These are phyloP conservation scores for Termitomyces sp. DNA, from an alignment of 768 basidiomycete species.

Conservation along the genomic window DNA sequence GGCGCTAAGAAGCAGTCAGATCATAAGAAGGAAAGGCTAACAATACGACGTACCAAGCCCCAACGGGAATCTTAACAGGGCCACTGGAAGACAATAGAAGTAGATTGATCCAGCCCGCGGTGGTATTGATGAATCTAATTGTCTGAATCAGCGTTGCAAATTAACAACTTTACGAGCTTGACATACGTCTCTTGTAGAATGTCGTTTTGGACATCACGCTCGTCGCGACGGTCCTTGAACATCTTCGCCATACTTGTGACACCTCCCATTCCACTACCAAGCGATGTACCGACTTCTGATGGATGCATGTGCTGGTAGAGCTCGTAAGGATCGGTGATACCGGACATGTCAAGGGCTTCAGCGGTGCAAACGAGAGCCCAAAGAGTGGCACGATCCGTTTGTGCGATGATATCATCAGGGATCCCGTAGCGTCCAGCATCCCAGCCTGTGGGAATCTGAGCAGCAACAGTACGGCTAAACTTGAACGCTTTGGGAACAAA, in stretches of 20 bases:
- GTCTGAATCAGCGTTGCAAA: constrained; percentile 2
- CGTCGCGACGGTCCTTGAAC: constrained; percentile 99
- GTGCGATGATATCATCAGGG: constrained; percentile 91
- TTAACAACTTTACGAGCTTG: background rate
- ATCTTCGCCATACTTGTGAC: constrained; percentile 86
- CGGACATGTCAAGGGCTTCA: constrained; percentile 94
- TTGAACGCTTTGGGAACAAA: constrained; percentile 92
- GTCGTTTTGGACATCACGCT: constrained; percentile 97
- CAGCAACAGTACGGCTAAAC: constrained; percentile 92
- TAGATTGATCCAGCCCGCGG: constrained; percentile 96
- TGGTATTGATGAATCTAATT: constrained; percentile 94
- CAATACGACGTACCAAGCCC: constrained; percentile 71
- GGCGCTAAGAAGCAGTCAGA: constrained; percentile 44
- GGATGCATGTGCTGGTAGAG: constrained; percentile 96
- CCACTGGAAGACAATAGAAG: constrained; percentile 93
- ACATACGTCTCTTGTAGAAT: constrained; percentile 96
- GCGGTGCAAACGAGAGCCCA: constrained; percentile 95
- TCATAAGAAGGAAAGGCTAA: constrained; percentile 3
- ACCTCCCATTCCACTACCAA: constrained; percentile 99
- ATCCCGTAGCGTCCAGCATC: constrained; percentile 94
- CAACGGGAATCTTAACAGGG: constrained; percentile 98
- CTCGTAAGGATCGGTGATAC: constrained; percentile 97
- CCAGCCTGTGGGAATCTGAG: constrained; percentile 98
- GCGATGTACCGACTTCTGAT: constrained; percentile 87
- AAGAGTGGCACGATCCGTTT: constrained; percentile 87